Percentiles rank a stretch among this genome's conserved stretches.
Conservation (phyloP, 257 asterid species). For the Capsicum chinense region DNA sequence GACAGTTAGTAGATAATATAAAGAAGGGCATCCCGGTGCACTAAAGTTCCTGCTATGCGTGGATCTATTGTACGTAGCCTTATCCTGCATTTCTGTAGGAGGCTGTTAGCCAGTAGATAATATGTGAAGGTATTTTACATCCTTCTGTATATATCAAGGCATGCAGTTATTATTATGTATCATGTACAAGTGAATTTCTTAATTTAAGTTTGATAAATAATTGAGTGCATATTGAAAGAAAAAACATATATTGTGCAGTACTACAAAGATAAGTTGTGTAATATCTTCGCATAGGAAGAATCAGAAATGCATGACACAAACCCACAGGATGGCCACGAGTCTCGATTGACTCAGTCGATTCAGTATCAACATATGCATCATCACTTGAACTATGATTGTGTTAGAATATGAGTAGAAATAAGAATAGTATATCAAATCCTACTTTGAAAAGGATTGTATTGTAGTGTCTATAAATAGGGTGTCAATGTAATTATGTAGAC, state of each 20-base stretch:
- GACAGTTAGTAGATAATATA: too few relatives aligned
- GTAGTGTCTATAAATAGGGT: too few relatives aligned
- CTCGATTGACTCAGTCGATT: too few relatives aligned
- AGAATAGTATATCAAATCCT: too few relatives aligned
- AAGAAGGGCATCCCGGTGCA: too few relatives aligned
- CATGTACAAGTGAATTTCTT: neutral
- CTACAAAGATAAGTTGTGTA: neutral
- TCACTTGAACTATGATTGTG: neutral
- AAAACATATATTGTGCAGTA: neutral
- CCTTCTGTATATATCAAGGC: constrained; percentile 20
- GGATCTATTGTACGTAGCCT: too few relatives aligned
- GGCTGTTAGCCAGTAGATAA: constrained; percentile 35
- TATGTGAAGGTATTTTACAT: constrained; percentile 39
- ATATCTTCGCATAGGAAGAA: constrained; percentile 43
- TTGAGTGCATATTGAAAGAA: neutral
- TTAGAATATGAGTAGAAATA: too few relatives aligned
- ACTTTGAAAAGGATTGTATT: too few relatives aligned
- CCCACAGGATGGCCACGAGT: constrained; percentile 37
- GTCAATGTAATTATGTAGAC: too few relatives aligned
- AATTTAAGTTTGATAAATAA: neutral
- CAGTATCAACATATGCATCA: too few relatives aligned
- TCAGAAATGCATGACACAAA: constrained; percentile 36
- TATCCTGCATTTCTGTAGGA: too few relatives aligned
- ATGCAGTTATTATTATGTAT: constrained; percentile 5
- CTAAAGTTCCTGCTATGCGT: too few relatives aligned